Percentiles rank a stretch among this genome's conserved stretches.
phyloP scores from a whole-genome alignment of 2,329 filamentous ascomycete species.

The Fusarium caatingaense region DNA sequence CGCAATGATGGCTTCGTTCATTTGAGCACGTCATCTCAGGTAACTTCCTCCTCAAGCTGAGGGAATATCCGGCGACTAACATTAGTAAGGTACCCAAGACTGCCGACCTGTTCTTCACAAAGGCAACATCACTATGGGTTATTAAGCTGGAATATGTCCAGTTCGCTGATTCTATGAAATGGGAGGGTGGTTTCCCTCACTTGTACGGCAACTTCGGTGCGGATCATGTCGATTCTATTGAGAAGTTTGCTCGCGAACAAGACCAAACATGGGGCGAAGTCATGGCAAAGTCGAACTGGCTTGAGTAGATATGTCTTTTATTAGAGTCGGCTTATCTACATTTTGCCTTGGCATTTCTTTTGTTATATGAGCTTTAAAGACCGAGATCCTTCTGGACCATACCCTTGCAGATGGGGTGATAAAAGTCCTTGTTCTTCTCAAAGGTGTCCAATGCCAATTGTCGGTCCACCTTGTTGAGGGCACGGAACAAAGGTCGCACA shows the following conservation, averaged over 20 bases:
- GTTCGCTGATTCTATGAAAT: constrained; percentile 59
- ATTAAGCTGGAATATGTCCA: constrained; percentile 64
- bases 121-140: constrained; percentile 57
- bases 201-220: constrained; percentile 68
- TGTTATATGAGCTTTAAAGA: constrained; percentile 36
- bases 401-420: constrained; percentile 89
- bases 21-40: constrained; percentile 67
- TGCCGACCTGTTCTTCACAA: constrained; percentile 58
- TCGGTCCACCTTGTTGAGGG: constrained; percentile 78
- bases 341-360: background rate
- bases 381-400: constrained; percentile 89
- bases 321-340: background rate
- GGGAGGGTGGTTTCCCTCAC: constrained; percentile 70
- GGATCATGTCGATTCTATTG: constrained; percentile 60
- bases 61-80: background rate
- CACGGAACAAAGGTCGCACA: constrained; percentile 84
- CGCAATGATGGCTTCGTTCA: constrained; percentile 71
- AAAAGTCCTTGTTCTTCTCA: constrained; percentile 88
- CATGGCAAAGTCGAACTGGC: constrained; percentile 55
- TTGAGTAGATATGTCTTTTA: constrained; percentile 48
- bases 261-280: constrained; percentile 61
- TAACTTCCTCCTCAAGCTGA: constrained; percentile 35
- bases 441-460: constrained; percentile 84
- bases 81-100: constrained; percentile 57
- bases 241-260: constrained; percentile 59